Percentiles rank a stretch among this genome's conserved stretches.
Evolutionary conservation across 768 basidiomycete genomes (phyloP).

Genomic region (Termitomyces sp.): DNA sequence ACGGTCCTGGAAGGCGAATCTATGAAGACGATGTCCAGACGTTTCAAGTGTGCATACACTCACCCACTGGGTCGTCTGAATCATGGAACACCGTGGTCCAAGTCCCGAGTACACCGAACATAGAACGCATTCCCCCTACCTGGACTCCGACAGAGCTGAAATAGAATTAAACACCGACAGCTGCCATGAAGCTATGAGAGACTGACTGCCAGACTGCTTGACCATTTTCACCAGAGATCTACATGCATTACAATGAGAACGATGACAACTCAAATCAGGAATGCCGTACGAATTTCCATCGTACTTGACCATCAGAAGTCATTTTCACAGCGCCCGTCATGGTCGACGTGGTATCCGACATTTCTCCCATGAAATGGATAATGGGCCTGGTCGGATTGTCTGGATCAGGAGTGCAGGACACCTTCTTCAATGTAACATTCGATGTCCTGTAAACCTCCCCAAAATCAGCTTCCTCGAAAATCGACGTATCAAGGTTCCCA

Average conservation of each 20-base stretch:
- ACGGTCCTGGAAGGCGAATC: conserved; percentile 21
- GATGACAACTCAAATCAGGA: not conserved
- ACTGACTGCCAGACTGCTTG: conserved; percentile 53
- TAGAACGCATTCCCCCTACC: conserved; percentile 53
- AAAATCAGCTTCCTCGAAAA: conserved; percentile 48
- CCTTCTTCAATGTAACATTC: conserved; percentile 39
- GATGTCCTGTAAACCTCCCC: conserved; percentile 47
- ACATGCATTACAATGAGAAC: not conserved
- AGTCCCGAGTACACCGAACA: conserved; percentile 50
- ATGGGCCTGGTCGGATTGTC: conserved; percentile 44
- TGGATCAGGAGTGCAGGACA: conserved; percentile 35
- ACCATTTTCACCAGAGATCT: conserved; percentile 48
- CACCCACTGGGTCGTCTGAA: conserved; percentile 38
- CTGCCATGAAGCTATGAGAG: not conserved
- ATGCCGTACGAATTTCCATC: conserved; percentile 58
- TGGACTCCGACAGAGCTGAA: conserved; percentile 57
- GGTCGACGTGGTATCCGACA: conserved; percentile 37
- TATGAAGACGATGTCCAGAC: not conserved
- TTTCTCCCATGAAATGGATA: conserved; percentile 48
- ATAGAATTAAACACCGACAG: not conserved
- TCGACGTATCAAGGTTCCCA: conserved; percentile 29
- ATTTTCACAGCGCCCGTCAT: conserved; percentile 51
- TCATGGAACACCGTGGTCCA: conserved; percentile 44
- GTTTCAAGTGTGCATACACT: conserved; percentile 10
- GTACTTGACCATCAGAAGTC: conserved; percentile 49